A percentile compares a stretch with the other conserved stretches of the same genome.
These are phyloP conservation scores for Cornus florida DNA, from an alignment of 148 eudicot species.

Conservation along the genomic window DNA sequence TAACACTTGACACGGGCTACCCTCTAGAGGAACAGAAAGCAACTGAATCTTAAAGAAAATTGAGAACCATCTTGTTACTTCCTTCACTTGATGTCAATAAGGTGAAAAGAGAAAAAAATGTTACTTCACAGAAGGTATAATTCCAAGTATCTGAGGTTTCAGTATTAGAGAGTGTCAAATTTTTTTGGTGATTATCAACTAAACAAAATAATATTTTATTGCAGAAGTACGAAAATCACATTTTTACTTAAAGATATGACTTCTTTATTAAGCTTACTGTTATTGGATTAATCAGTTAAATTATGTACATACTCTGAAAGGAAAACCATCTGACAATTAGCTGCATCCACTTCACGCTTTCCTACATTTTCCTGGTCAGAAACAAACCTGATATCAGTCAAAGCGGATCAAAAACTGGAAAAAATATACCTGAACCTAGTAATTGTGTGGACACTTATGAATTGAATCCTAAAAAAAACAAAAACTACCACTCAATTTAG, in stretches of 20 bases:
- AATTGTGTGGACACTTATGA: background rate
- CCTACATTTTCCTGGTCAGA: constrained; percentile 72
- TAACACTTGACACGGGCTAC: too few relatives aligned
- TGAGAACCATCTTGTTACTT: background rate
- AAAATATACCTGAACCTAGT: background rate
- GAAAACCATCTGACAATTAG: constrained; percentile 67
- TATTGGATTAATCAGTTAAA: constrained; percentile 5
- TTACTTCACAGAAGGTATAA: too few relatives aligned
- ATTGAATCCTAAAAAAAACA: background rate
- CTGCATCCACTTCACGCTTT: constrained; percentile 75
- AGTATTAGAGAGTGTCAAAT: background rate
- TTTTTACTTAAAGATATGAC: background rate
- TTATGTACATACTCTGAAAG: constrained; percentile 70
- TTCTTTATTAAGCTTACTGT: background rate
- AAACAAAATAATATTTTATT: too few relatives aligned
- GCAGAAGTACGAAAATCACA: background rate
- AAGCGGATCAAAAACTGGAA: constrained; percentile 1
- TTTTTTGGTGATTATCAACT: background rate
- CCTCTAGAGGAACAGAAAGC: too few relatives aligned
- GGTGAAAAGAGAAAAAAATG: too few relatives aligned
- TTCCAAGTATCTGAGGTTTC: too few relatives aligned
- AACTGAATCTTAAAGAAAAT: background rate
- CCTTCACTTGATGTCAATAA: background rate
- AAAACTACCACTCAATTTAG: background rate
- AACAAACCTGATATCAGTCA: constrained; percentile 14